phyloP scores from a whole-genome alignment of 108 stramenopile species.

The Nitzschia sp. region DNA sequence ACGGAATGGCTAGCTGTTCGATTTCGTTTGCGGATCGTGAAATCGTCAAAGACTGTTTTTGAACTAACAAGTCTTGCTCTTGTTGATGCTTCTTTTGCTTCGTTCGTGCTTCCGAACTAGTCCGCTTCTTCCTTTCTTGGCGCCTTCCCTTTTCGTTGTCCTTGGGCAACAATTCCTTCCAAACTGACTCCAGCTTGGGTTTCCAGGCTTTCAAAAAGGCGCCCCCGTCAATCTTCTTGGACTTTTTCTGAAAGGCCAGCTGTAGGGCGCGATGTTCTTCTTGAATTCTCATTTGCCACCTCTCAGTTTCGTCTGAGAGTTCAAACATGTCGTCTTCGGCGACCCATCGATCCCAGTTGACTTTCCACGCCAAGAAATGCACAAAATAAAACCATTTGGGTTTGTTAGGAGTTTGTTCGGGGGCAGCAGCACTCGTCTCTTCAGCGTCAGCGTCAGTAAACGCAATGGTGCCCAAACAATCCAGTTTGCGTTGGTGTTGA shows the following conservation, averaged over 20 bases:
- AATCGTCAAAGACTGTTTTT: conserved; percentile 4
- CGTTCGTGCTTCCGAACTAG: neutral
- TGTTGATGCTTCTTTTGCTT: neutral
- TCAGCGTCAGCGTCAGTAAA: neutral
- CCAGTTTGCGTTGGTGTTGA: conserved; percentile 18
- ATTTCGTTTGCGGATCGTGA: neutral
- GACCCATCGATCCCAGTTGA: conserved; percentile 86
- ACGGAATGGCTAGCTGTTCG: conserved; percentile 46
- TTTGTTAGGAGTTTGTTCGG: conserved; percentile 6
- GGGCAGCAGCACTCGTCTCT: neutral
- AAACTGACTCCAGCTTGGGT: conserved; percentile 25
- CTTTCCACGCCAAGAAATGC: conserved; percentile 77
- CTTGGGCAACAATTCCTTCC: neutral
- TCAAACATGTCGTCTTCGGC: conserved; percentile 46
- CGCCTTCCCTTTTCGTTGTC: conserved; percentile 19
- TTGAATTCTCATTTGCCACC: conserved; percentile 39
- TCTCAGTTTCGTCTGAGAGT: conserved; percentile 29
- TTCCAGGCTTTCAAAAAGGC: conserved; percentile 42
- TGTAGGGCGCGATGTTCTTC: conserved; percentile 45
- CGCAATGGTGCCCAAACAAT: conserved; percentile 12
- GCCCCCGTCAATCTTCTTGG: conserved; percentile 19
- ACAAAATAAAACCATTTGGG: conserved; percentile 68
- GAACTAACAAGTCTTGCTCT: conserved; percentile 53
- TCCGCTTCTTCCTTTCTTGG: neutral
- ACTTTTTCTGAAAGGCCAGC: conserved; percentile 8